Base-by-base conservation (phyloP, 768 basidiomycete genomes). In the Tylopilus subfusipes region DNA sequence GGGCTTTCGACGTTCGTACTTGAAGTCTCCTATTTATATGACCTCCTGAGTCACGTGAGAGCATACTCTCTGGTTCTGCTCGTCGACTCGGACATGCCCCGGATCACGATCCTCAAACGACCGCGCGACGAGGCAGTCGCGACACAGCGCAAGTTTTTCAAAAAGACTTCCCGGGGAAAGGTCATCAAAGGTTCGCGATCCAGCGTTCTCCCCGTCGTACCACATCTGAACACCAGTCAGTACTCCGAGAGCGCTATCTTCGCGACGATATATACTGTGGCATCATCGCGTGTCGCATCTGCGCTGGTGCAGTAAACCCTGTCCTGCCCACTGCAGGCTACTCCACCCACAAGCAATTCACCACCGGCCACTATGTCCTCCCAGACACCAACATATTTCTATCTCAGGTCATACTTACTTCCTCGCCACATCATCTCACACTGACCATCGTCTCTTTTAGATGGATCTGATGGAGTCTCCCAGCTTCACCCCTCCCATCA, bases 331-430 rank as follows among this genome's bases (percentile, higher is more conserved):
- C 70, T 21, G 66, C 73, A 4, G 92, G 92, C 8, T 83, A 82
- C 48, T 64, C 68, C 5, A 64, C 74, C 0, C 88, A 94, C 70
- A 69, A 75, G 25, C 58, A 69, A 0, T 88, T 81, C 65, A 76
- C 82, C 0, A 65, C 77, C 50, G 90, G 89, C 0, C 91, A 96
- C 64, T 94, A 85, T 65, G 69, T 98, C 25, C 74, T 99, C 14
- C 90, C 94, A 5, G 96, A 99, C 67, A 98, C 96, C 18, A 99
- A 99, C 71, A 83, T 97, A 16, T 92, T 97, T 64, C 77, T 99
- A 13, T 82, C 90, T 16, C 95, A 98, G 78, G 93, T 69, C 12
- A 16, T 48, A 52, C 24, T 2, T 0, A 16, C 52, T 19, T 10
- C 8, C 16, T 24, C 7, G 11, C 12, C 16, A 9, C 16, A 36